Evolutionary conservation across 202 grass and related monocot species (phyloP).

Genomic region (Bolboschoenoplectus hybrid): DNA sequence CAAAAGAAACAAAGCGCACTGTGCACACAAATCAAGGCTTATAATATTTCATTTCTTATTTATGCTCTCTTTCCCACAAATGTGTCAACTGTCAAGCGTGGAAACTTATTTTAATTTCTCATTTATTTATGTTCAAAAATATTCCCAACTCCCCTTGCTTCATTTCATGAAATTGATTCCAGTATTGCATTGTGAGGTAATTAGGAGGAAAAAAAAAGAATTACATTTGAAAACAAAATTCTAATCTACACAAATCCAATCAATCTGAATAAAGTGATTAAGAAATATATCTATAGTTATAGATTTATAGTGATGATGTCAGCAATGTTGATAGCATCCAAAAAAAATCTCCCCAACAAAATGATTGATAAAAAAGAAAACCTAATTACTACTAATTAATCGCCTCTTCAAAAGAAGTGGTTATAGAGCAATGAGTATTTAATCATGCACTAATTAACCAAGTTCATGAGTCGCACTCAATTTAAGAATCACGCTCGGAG

Average conservation of each 20-base stretch:
- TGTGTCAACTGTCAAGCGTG: slow-evolving; percentile 4
- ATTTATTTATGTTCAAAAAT: background rate
- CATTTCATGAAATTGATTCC: background rate
- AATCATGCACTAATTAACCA: slow-evolving; percentile 24
- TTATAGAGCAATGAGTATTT: slow-evolving; percentile 12
- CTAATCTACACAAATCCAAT: too few species aligned
- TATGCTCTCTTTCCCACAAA: background rate
- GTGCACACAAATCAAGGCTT: slow-evolving; percentile 20
- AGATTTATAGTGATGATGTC: background rate
- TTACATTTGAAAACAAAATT: too few species aligned
- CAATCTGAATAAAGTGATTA: background rate
- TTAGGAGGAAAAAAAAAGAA: background rate
- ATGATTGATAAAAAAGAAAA: slow-evolving; percentile 12
- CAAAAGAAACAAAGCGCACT: slow-evolving; percentile 29
- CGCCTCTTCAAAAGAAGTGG: background rate
- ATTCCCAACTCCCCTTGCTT: background rate
- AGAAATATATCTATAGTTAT: background rate
- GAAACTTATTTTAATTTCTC: background rate
- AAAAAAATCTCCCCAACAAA: background rate
- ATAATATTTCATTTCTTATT: background rate
- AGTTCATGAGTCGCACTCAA: background rate
- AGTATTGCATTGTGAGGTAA: background rate
- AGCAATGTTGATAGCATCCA: slow-evolving; percentile 17
- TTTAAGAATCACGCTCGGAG: slow-evolving; percentile 9
- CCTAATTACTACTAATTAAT: background rate